These are phyloP conservation scores for Monoraphidium neglectum DNA, from an alignment of 139 green algal genomes.

Conservation along the genomic window DNA sequence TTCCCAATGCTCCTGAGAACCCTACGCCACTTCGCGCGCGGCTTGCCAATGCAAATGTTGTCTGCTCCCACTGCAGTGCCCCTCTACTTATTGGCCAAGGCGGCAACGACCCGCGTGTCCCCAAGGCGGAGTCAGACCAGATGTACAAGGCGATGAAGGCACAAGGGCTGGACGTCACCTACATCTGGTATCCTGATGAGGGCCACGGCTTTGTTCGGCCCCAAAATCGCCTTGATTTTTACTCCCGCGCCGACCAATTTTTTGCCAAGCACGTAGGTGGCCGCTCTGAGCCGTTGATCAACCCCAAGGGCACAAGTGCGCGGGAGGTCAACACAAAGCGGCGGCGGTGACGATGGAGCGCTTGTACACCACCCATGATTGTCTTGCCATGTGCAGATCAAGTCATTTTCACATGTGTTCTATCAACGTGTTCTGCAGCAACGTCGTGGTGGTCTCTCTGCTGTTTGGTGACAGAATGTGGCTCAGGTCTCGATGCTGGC, in stretches of 20 bases:
- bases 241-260: constrained; percentile 9
- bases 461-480: too few relatives aligned
- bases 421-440: too few relatives aligned
- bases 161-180: neutral
- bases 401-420: too few relatives aligned
- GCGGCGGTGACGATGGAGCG: neutral
- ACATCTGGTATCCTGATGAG: constrained; percentile 18
- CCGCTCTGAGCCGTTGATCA: neutral
- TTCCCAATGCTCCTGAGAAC: too few relatives aligned
- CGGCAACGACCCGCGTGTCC: constrained; percentile 9
- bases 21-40: too few relatives aligned
- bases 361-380: too few relatives aligned
- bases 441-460: too few relatives aligned
- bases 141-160: constrained; percentile 17
- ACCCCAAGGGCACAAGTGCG: neutral
- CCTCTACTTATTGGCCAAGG: constrained; percentile 20
- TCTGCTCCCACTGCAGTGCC: too few relatives aligned
- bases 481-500: too few relatives aligned
- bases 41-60: too few relatives aligned
- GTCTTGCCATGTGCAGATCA: too few relatives aligned
- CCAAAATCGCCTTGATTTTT: constrained; percentile 17
- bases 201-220: constrained; percentile 7
- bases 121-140: constrained; percentile 16
- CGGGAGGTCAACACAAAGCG: constrained; percentile 5
- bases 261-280: constrained; percentile 13